Evolutionary conservation across 805 yeast species (phyloP).

Genomic region (Sugiyamaella qingdaonensis): DNA sequence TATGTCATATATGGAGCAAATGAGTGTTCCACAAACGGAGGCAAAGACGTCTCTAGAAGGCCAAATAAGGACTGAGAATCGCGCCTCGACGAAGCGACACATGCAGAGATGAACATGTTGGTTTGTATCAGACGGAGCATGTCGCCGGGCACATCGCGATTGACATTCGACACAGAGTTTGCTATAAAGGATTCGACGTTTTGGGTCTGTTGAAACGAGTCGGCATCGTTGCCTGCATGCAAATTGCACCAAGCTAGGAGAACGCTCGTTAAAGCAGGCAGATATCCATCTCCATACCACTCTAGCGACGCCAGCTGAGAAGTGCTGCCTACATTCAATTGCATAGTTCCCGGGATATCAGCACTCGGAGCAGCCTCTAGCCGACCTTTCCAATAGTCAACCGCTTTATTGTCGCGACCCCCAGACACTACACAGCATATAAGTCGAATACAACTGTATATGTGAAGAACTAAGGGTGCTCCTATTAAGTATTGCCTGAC

Average conservation of each 20-base stretch:
- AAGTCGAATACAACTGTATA: neutral
- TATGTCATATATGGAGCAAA: neutral
- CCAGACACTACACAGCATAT: neutral
- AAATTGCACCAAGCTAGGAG: neutral
- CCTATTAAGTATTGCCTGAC: neutral
- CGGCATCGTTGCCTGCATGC: neutral
- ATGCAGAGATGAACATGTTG: neutral
- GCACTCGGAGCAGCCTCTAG: no score
- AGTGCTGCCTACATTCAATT: no score
- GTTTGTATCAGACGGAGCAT: neutral
- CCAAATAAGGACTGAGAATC: neutral
- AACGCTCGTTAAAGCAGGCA: neutral
- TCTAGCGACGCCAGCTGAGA: neutral
- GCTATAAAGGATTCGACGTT: neutral
- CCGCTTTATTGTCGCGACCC: neutral
- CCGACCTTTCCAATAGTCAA: neutral
- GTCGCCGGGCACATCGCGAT: neutral
- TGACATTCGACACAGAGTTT: neutral
- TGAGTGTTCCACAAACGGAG: neutral
- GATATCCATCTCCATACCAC: neutral
- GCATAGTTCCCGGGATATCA: no score
- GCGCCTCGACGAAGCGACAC: neutral
- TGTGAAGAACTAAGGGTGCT: neutral
- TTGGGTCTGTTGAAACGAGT: neutral
- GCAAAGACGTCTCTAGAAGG: neutral